Conservation (phyloP, 2,329 filamentous ascomycete genomes). For the Penicillium glabrum region DNA sequence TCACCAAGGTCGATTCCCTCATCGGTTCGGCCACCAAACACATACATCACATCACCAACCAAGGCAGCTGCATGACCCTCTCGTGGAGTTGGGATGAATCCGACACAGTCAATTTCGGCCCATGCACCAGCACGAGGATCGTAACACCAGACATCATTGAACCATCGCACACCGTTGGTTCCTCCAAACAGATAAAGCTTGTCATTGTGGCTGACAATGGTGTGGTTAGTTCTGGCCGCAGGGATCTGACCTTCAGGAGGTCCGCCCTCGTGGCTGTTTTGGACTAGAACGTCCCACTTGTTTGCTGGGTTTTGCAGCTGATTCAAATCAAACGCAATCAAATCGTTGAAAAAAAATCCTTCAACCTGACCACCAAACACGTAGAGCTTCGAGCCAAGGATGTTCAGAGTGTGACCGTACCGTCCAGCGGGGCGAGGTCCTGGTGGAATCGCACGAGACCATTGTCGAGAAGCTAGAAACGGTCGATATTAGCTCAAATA, state of each 20-base stretch:
- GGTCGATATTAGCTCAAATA: conserved; percentile 27
- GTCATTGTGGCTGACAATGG: conserved; percentile 87
- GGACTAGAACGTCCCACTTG: conserved; percentile 89
- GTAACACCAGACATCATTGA: conserved; percentile 98
- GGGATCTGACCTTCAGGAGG: conserved; percentile 67
- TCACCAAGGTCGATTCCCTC: conserved; percentile 91
- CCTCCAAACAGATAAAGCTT: conserved; percentile 96
- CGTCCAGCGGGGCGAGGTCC: conserved; percentile 83
- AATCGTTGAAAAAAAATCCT: conserved; percentile 96
- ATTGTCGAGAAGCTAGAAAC: conserved; percentile 83
- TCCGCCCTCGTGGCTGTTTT: conserved; percentile 63
- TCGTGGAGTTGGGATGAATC: conserved; percentile 89
- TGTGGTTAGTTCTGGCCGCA: conserved; percentile 90
- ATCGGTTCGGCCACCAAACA: conserved; percentile 94
- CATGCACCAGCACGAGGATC: conserved; percentile 80
- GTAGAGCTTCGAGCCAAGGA: conserved; percentile 93
- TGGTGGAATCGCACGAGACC: conserved; percentile 89
- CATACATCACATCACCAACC: conserved; percentile 98
- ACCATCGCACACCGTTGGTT: conserved; percentile 94
- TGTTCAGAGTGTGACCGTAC: conserved; percentile 95
- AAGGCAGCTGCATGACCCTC: conserved; percentile 93
- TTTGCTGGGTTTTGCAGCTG: conserved; percentile 88
- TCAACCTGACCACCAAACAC: conserved; percentile 98
- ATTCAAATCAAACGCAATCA: conserved; percentile 93
- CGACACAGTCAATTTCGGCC: conserved; percentile 90